Percentiles rank a stretch among this genome's conserved stretches.
These are phyloP conservation scores for Kluyveromyces siamensis DNA, from an alignment of 805 yeast genomes.

Conservation along the genomic window DNA sequence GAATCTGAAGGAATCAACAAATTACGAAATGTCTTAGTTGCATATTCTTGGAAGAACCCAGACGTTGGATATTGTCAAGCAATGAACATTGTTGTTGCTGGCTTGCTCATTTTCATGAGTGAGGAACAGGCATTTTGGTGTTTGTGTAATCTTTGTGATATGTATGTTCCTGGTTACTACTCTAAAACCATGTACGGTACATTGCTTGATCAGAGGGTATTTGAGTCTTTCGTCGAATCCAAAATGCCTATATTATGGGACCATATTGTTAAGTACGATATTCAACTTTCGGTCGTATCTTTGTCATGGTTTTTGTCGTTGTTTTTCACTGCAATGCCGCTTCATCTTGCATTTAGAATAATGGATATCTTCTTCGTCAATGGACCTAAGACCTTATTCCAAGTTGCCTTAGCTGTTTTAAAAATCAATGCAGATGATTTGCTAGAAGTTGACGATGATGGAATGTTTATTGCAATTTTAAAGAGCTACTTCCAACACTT, in stretches of 20 bases:
- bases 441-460: conserved; percentile 79
- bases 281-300: conserved; percentile 86
- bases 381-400: conserved; percentile 85
- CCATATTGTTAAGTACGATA: conserved; percentile 70
- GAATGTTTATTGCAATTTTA: conserved; percentile 76
- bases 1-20: conserved; percentile 74
- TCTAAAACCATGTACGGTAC: conserved; percentile 98
- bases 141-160: conserved; percentile 68
- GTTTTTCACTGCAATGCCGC: conserved; percentile 87
- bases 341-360: conserved; percentile 85
- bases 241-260: conserved; percentile 85
- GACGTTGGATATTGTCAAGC: conserved; percentile 98
- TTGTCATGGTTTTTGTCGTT: conserved; percentile 93
- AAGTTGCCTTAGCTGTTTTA: conserved; percentile 86
- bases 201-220: conserved; percentile 83
- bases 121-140: conserved; percentile 99
- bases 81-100: conserved; percentile 89
- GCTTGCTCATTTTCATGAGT: conserved; percentile 70
- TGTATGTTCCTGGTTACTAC: conserved; percentile 88
- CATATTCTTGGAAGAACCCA: conserved; percentile 94
- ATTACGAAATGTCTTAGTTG: conserved; percentile 79
- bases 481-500: conserved; percentile 72
- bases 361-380: conserved; percentile 83
- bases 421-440: conserved; percentile 81
- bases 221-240: conserved; percentile 80